These are phyloP conservation scores for Wickerhamomyces silvicola DNA, from an alignment of 805 yeast species.

Conservation along the genomic window DNA sequence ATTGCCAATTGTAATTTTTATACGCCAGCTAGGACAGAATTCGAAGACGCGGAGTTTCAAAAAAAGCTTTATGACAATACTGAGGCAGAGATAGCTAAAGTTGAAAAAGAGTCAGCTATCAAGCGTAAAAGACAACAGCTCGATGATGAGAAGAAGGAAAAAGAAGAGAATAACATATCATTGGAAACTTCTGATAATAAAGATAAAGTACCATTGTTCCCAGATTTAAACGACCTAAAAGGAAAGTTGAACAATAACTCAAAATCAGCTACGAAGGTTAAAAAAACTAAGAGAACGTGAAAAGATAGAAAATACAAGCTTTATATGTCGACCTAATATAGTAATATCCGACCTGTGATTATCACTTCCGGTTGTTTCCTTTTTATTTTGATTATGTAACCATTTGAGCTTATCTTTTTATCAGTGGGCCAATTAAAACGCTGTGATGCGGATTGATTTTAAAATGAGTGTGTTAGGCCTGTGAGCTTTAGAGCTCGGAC, in stretches of 20 bases:
- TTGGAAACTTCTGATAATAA: slow-evolving; percentile 1
- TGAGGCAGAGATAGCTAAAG: slow-evolving; percentile 42
- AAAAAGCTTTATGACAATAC: slow-evolving; percentile 55
- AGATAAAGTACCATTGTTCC: slow-evolving; percentile 25
- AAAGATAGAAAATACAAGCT: neutral
- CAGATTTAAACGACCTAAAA: slow-evolving; percentile 14
- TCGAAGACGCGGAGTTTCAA: slow-evolving; percentile 56
- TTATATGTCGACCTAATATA: too few species aligned
- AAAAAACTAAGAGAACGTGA: neutral
- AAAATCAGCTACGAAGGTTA: slow-evolving; percentile 7
- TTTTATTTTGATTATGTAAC: too few species aligned
- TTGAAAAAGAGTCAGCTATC: slow-evolving; percentile 70
- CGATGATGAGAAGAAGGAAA: slow-evolving; percentile 8
- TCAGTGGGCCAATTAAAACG: too few species aligned
- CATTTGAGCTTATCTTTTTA: too few species aligned
- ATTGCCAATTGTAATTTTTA: slow-evolving; percentile 66
- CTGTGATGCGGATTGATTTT: too few species aligned
- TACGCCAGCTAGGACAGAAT: slow-evolving; percentile 54
- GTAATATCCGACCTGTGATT: too few species aligned
- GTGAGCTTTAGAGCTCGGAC: too few species aligned
- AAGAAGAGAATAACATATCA: slow-evolving; percentile 4
- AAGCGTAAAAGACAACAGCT: slow-evolving; percentile 40
- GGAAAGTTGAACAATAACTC: slow-evolving; percentile 13
- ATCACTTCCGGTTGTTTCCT: too few species aligned
- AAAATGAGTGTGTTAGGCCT: too few species aligned